Evolutionary conservation across 495 filamentous ascomycete species (phyloP), one percentile per base, ranked within the genome.

Genomic region (Penicillium bovifimosum): DNA sequence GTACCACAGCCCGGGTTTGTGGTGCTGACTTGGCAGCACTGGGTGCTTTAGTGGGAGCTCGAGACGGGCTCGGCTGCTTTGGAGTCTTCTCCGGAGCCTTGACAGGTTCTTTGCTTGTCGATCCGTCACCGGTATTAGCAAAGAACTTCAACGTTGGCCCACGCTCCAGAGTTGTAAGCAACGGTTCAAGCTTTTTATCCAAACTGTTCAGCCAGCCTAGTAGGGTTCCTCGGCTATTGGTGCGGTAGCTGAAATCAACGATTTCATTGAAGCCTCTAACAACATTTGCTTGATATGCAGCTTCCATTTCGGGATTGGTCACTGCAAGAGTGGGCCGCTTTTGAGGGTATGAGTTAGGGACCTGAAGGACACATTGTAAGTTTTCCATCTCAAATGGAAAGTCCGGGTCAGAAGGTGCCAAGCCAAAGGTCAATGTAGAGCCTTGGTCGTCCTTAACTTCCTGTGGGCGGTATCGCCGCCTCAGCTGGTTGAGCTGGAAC

Each of bases 341-440:
- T 13, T 60, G 58, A 3, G 88, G 87, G 63, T 89, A 93, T 10
- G 62, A 65, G 0, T 46, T 51, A 1, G 90, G 88, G 7, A 96
- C 77, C 45, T 71, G 76, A n/a, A 96, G 72, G 2, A 80, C 72
- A 61, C 89, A 91, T 50, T 86, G 74, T n/a, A 95, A 70, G 17
- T 74, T 74, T 9, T 84, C 79, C 53, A 95, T 70, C 17, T 91
- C 86, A 53, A 87, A 95, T 5, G 89, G 85, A 54, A 92, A 92
- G 61, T 95, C 89, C 0, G 89, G 89, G 61, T 95, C 91, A n/a
- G 88, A 91, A 5, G 91, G 91, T 11, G 65, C 68, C 49, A 96
- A 56, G 17, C 72, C 74, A 64, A 95, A 88, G 0, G 70, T 65
- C 17, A 91, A 66, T 11, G 76, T 76, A 6, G 76, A 81, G 10